Base-by-base conservation (phyloP, 345 rosid genomes). In the Dipteronia dyeriana region DNA sequence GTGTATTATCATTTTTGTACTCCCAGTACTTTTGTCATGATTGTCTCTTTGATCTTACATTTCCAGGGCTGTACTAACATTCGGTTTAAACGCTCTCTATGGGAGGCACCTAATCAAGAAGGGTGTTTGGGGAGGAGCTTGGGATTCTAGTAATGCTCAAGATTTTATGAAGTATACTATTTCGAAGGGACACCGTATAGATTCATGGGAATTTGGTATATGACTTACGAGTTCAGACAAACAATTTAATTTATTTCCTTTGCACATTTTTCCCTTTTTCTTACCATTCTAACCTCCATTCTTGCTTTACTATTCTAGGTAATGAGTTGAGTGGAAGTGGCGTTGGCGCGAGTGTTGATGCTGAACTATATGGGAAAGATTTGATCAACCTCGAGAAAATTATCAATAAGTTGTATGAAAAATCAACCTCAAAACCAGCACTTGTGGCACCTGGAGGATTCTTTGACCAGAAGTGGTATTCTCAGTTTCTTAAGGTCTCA, bases 151-250 rank as follows among this genome's bases (percentile, higher is more conserved):
- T 43, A 96, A 94, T 82, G 93, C 97, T 75, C 82, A 71, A 81
- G 92, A 88, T 80, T 88, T 96, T 76, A 86, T 96, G 19, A 87
- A 88, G 71, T 94, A 96, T 82, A 94, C 99, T 1, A 80, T 92
- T 77, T 87, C 93, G 73, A 87, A 87, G 79, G 92, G 97, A 73
- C 87, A 96, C 83, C 76, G 17, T 38, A 90, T 96, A 75, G 97
- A 96, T 79, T 92, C 98, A 49, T 96, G 99, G 99, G 99, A 96
- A 87, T 94, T 89, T 22, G 99, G 99, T 96, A 88, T n/a, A 2
- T 68, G 54, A 64, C 70, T 67, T 41, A 45, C 13, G 45, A n/a
- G 20, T 63, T n/a, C 16, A 51, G 10, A 69, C 47, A 23, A 70
- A 70, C 75, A 41, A 49, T 68, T 78, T 80, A 25, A 25, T 34